These are phyloP conservation scores for Backusella luteola DNA, from an alignment of 192 early-diverging fungal species.

Conservation along the genomic window DNA sequence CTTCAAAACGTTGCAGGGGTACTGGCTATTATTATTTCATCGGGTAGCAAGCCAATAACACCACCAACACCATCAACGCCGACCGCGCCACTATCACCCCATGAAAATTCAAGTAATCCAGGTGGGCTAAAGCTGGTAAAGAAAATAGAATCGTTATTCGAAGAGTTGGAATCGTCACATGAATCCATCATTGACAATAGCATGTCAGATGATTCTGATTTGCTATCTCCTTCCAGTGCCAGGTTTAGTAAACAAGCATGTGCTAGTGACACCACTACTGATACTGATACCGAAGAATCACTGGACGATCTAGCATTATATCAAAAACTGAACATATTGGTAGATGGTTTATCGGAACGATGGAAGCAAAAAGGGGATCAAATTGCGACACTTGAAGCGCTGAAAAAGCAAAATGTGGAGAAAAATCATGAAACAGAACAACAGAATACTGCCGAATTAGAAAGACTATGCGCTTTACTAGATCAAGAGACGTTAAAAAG, in stretches of 20 bases:
- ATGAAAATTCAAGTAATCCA: background rate
- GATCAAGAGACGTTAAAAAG: background rate
- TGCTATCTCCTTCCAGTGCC: background rate
- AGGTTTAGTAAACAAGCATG: constrained; percentile 1
- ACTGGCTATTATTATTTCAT: background rate
- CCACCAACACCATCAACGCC: background rate
- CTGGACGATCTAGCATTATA: constrained; percentile 1
- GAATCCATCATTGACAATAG: constrained; percentile 2
- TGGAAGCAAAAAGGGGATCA: background rate
- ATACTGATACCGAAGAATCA: background rate
- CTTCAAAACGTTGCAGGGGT: constrained; percentile 1
- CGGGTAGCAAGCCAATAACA: background rate
- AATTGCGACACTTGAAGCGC: background rate
- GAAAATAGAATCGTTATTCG: background rate
- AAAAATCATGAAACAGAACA: background rate
- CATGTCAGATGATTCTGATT: constrained; percentile 5
- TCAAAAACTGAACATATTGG: background rate
- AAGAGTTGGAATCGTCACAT: background rate
- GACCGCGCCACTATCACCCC: background rate
- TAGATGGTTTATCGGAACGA: background rate
- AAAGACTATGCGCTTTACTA: background rate
- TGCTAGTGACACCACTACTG: background rate
- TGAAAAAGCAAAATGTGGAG: background rate
- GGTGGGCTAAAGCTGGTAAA: background rate
- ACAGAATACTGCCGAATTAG: background rate